Conservation (phyloP, 345 rosid genomes). For the Aquilaria yunnanensis region DNA sequence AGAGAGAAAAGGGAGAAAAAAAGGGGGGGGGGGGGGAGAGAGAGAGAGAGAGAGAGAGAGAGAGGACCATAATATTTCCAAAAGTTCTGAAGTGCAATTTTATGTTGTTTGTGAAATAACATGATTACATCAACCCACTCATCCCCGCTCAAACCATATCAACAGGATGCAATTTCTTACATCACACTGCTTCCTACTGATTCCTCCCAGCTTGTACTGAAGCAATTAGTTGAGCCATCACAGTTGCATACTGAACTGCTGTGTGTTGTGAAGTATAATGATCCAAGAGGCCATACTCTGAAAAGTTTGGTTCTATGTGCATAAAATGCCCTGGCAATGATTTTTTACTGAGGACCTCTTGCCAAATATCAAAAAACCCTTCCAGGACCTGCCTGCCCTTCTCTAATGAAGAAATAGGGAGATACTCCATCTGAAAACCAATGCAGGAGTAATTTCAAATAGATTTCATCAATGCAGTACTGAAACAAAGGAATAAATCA, state of each 20-base stretch:
- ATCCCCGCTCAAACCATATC: no score
- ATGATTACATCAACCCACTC: no score
- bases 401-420: slow-evolving; percentile 76
- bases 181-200: slow-evolving; percentile 9
- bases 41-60: no score
- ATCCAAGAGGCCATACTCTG: slow-evolving; percentile 68
- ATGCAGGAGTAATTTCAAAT: slow-evolving; percentile 11
- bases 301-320: slow-evolving; percentile 57
- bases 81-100: no score
- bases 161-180: no score
- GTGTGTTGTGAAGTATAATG: slow-evolving; percentile 75
- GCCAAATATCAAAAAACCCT: slow-evolving; percentile 80
- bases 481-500: neutral
- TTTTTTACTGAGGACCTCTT: slow-evolving; percentile 62
- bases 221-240: slow-evolving; percentile 81
- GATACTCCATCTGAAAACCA: slow-evolving; percentile 75
- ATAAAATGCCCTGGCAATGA: slow-evolving; percentile 74
- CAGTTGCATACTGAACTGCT: slow-evolving; percentile 67
- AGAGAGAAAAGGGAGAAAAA: no score
- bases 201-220: slow-evolving; percentile 57
- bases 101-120: no score
- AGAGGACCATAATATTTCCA: no score
- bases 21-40: no score
- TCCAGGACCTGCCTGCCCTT: slow-evolving; percentile 65
- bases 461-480: neutral